Conservation (phyloP, 192 early-diverging fungal genomes). For the Linnemannia elongata region DNA sequence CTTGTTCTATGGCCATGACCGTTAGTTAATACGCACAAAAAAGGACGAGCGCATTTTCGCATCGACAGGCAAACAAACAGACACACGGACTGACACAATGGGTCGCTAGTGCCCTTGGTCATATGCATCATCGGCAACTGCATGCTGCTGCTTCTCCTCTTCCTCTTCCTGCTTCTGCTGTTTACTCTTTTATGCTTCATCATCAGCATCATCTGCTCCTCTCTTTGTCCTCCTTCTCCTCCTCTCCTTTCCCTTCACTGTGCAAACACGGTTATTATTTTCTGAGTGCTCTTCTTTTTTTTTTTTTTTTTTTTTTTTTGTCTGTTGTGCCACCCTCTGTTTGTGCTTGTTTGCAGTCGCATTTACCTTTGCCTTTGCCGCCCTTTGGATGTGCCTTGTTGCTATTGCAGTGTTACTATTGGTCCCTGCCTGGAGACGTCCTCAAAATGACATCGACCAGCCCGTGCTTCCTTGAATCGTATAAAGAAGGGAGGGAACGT, state of each 20-base stretch:
- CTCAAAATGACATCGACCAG: conserved; percentile 10
- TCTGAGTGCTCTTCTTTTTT: not conserved
- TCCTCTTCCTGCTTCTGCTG: not conserved
- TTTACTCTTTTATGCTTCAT: not conserved
- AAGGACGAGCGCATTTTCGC: conserved; percentile 2
- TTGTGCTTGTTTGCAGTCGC: not conserved
- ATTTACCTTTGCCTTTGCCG: not conserved
- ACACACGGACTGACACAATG: not conserved
- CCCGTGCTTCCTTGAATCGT: not conserved
- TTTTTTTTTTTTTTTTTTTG: not conserved
- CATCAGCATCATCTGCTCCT: conserved; percentile 3
- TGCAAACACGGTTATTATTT: not conserved
- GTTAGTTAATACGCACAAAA: conserved; percentile 9
- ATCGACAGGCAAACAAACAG: not conserved
- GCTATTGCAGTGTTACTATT: not conserved
- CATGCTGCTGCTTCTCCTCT: not conserved
- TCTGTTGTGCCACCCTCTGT: conserved; percentile 4
- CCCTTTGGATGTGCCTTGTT: not conserved
- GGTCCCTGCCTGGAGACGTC: not conserved
- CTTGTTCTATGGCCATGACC: conserved; percentile 10
- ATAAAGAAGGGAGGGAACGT: not conserved
- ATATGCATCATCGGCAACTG: not conserved
- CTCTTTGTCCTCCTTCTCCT: not conserved
- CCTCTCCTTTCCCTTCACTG: not conserved
- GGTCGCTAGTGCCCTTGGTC: conserved; percentile 3